These are phyloP conservation scores for Ocimum tenuiflorum DNA, from an alignment of 257 asterid genomes.

Conservation along the genomic window DNA sequence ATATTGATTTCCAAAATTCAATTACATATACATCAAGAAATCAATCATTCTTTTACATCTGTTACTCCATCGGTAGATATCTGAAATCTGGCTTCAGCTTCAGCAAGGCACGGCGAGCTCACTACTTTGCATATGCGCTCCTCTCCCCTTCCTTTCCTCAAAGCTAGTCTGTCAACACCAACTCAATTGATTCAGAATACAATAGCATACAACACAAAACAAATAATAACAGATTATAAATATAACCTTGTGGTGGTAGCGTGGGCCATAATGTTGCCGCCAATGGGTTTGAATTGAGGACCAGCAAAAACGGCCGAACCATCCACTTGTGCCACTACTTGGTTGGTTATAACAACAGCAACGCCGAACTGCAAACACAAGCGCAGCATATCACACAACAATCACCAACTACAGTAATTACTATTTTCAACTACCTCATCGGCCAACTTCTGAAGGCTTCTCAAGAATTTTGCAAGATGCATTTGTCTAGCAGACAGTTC, in stretches of 20 bases:
- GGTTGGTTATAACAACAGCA: conserved; percentile 92
- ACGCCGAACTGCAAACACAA: conserved; percentile 60
- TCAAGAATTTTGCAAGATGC: conserved; percentile 95
- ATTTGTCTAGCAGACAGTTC: conserved; percentile 92
- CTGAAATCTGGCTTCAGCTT: conserved; percentile 95
- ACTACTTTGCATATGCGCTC: conserved; percentile 92
- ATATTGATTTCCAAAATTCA: too few species aligned
- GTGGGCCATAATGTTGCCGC: conserved; percentile 97
- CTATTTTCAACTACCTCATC: conserved; percentile 52
- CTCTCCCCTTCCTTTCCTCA: conserved; percentile 90
- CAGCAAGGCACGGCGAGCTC: conserved; percentile 90
- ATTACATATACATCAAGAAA: too few species aligned
- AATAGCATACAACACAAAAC: too few species aligned
- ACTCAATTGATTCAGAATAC: background rate
- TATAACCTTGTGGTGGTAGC: conserved; percentile 94
- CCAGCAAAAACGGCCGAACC: conserved; percentile 92
- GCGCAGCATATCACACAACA: background rate
- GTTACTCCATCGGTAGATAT: conserved; percentile 73
- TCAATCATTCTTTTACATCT: conserved; percentile 64
- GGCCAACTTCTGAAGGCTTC: conserved; percentile 96
- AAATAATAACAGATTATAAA: too few species aligned
- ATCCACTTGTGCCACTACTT: conserved; percentile 98
- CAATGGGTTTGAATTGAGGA: conserved; percentile 87
- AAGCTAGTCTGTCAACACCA: conserved; percentile 50
- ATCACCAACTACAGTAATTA: too few species aligned